Evolutionary conservation across 2,329 filamentous ascomycete genomes (phyloP), one percentile per base, ranked within the genome.

Genomic region (Penicillium sp.): DNA sequence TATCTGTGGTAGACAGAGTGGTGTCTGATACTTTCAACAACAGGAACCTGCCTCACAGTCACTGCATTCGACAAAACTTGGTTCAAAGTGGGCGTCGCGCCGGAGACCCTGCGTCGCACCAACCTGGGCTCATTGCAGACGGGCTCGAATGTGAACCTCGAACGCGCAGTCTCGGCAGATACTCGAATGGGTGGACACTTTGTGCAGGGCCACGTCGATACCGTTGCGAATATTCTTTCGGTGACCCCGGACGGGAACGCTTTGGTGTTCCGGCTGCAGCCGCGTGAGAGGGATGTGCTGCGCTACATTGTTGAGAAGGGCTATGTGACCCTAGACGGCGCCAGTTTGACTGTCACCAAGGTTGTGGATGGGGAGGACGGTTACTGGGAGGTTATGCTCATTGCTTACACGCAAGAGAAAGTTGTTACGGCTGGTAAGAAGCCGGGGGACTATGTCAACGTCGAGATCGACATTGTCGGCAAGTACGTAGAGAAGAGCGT

Each of bases 151-250:
- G 90, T 97, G 51, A 98, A 98, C 67, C 83, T 98, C 37, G 93
- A 98, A 74, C 83, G 93, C 11, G 91, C 93, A 3, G 90, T 98
- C 38, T 84, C 86, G 13, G 88, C 89, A 4, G 80, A 86, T 57
- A 96, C 91, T 31, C 87, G 93, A 39, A 97, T 98, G 88, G 93
- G 94, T 32, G 93, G 93, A 0, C 93, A 98, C 71, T 95, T 97
- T 59, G 91, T 97, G 20, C 94, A 98, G 70, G 93, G 93, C 27
- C 93, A 98, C 67, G 91, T 98, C 45, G 94, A 98, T 68, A 91
- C 88, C 8, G 81, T 84, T 26, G 93, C 91, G 0, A 79, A 77
- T 29, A 86, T 98, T 45, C 62, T 83, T 26, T 78, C 79, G 29
- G 78, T 86, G 23, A 82, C 78, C 13, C 81, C 83, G 3, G 93